phyloP scores from a whole-genome alignment of 441 rosid species.

The Metrosideros polymorpha region DNA sequence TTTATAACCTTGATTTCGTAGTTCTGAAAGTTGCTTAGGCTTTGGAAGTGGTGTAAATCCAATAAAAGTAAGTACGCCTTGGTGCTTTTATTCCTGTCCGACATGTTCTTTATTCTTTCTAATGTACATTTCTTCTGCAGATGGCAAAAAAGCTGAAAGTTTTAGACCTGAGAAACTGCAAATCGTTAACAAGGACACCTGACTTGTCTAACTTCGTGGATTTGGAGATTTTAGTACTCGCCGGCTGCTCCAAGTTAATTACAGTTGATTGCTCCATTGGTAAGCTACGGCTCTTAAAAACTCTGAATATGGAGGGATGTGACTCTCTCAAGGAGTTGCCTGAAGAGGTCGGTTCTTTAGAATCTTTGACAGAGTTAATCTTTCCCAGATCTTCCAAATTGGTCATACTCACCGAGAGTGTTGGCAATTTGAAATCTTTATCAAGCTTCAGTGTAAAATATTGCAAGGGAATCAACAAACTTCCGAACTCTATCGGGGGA shows the following conservation, averaged over 20 bases:
- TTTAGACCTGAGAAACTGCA: not conserved
- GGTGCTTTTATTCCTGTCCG: too few relatives aligned
- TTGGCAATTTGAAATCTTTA: not conserved
- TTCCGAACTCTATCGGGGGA: not conserved
- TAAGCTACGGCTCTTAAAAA: not conserved
- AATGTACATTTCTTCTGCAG: too few relatives aligned
- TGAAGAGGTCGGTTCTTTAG: not conserved
- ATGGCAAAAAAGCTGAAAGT: not conserved
- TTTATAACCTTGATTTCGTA: too few relatives aligned
- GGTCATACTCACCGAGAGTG: fast-evolving
- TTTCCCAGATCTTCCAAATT: not conserved
- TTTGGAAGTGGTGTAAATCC: too few relatives aligned
- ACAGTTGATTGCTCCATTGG: not conserved
- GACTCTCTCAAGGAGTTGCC: not conserved
- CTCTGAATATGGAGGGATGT: not conserved
- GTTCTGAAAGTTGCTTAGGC: too few relatives aligned
- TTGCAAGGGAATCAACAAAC: not conserved
- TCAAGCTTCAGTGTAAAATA: not conserved
- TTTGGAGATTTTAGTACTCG: not conserved
- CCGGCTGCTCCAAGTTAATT: not conserved
- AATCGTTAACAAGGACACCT: not conserved
- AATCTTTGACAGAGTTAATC: not conserved
- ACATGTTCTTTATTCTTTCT: too few relatives aligned
- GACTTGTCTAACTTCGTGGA: not conserved
- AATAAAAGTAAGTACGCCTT: too few relatives aligned